Evolutionary conservation across 2,329 filamentous ascomycete genomes (phyloP), one percentile per base, ranked within the genome.

Genomic region (Diaporthe caulivora): DNA sequence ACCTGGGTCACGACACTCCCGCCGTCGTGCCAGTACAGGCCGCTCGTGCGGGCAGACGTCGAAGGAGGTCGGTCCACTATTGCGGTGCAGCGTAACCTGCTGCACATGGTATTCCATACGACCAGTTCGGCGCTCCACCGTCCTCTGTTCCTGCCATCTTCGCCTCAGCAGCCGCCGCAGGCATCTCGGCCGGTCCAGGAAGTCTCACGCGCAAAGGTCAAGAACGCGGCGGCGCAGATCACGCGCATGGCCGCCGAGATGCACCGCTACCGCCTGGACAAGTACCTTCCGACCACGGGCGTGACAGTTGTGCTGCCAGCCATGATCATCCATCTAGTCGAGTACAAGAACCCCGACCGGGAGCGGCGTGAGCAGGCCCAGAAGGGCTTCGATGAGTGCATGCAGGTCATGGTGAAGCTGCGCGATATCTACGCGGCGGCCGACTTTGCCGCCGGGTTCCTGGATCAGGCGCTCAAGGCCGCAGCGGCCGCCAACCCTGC

Each of bases 61-160:
- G 87, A 89, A 69, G 87, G 91, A 24, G 92, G 91, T 44, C 87
- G 88, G 51, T 87, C 90, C 5, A 90, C 89, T 10, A 78, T 91
- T 67, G 87, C 88, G 0, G 86, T 98, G 3, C 95, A 98, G 80
- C 90, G 94, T 62, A 94, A 94, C n/a, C 87, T 98, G 26, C 86
- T 98, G 47, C 95, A 97, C 82, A 97, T 98, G 93, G 92, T 98
- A 2, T 98, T 97, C 83, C 94, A 95, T 82, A 97, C 96, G 2
- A 97, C 95, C 0, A 89, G 97, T 24, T 98, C 95, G 69, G 96
- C 96, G 3, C 87, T 98, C 24, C 95, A 98, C 82, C 92, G 96
- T 40, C 96, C 96, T 2, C 95, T 97, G 77, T 96, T 98, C 74
- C 88, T 98, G 53, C 95, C 95, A 0, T 92, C 92, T 0, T 91